phyloP scores from a whole-genome alignment of 2,329 filamentous ascomycete species.

The Botrytis paeoniae region DNA sequence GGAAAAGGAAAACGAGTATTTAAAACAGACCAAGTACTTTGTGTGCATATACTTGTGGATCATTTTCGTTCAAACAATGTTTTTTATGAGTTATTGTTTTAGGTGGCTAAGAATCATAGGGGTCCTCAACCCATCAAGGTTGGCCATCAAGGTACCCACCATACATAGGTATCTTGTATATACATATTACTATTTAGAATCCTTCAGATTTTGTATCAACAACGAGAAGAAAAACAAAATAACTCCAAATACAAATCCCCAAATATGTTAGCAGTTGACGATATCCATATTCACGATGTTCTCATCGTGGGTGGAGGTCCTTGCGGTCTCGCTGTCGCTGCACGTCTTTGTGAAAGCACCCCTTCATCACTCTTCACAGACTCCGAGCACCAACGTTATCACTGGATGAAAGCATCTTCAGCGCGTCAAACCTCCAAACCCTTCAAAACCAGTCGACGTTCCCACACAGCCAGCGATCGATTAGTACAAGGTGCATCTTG shows the following conservation, averaged over 20 bases:
- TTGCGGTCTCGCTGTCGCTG: constrained; percentile 70
- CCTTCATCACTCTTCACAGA: constrained; percentile 80
- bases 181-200: not conserved
- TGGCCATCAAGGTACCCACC: constrained; percentile 22
- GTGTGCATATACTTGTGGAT: not conserved
- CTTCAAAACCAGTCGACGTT: constrained; percentile 37
- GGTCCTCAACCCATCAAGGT: constrained; percentile 7
- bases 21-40: not conserved
- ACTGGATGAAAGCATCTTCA: constrained; percentile 65
- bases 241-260: not conserved
- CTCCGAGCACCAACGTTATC: constrained; percentile 74
- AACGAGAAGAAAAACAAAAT: not conserved
- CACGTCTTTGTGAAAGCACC: constrained; percentile 67
- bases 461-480: constrained; percentile 39
- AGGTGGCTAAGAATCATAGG: not conserved
- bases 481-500: constrained; percentile 26
- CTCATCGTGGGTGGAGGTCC: constrained; percentile 65
- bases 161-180: not conserved
- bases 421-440: constrained; percentile 42
- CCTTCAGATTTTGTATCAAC: not conserved
- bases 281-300: constrained; percentile 54
- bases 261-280: constrained; percentile 19
- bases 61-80: not conserved
- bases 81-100: not conserved
- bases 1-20: not conserved